These are phyloP conservation scores for Kockovaella imperatae DNA, from an alignment of 768 basidiomycete genomes.

Conservation along the genomic window DNA sequence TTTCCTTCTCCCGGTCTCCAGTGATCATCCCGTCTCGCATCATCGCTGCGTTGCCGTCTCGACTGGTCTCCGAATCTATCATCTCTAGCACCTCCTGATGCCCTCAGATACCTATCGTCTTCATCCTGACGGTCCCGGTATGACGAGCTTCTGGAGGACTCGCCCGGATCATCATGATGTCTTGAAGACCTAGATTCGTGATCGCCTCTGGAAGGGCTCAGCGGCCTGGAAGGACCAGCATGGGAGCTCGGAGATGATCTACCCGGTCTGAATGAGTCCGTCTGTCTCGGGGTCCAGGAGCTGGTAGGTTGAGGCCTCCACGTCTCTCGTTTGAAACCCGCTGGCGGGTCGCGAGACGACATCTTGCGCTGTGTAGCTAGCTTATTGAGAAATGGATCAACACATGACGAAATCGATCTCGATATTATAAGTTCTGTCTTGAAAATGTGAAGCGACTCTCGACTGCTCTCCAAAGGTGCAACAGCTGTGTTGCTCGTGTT, in stretches of 20 bases:
- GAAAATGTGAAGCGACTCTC: no score
- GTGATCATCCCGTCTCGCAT: neutral
- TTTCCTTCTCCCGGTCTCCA: neutral
- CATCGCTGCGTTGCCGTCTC: neutral
- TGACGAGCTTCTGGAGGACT: no score
- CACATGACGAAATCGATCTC: neutral
- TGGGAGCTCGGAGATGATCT: neutral
- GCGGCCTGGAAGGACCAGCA: neutral
- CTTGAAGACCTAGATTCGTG: no score
- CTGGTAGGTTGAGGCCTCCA: slow-evolving; percentile 25
- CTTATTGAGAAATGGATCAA: neutral
- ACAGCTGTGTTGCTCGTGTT: no score
- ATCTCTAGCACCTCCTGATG: no score
- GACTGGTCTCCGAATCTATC: no score
- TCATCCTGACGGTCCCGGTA: neutral
- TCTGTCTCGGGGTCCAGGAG: slow-evolving; percentile 12
- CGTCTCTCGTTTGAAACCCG: slow-evolving; percentile 22
- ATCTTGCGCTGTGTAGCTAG: neutral
- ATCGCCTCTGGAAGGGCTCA: no score
- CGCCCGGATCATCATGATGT: no score
- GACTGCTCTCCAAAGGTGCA: no score
- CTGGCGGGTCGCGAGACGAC: neutral
- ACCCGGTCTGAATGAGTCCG: no score
- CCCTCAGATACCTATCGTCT: neutral
- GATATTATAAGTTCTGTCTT: no score